These are phyloP conservation scores for Gnomoniopsis smithogilvyi DNA, from an alignment of 2,329 filamentous ascomycete genomes.

Conservation along the genomic window DNA sequence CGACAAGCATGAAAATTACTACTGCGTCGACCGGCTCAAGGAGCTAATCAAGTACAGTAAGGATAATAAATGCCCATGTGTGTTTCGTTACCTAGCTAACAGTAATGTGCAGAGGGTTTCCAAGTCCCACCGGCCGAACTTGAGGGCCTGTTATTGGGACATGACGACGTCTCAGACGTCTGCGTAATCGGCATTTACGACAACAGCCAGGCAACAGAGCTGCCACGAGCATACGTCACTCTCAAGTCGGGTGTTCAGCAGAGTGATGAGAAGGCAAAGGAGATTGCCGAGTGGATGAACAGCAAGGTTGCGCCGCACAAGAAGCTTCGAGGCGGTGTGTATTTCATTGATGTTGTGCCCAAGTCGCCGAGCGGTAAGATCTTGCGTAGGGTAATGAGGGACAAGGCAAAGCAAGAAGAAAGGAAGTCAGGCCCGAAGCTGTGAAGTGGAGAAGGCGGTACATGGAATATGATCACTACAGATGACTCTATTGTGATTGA, in stretches of 20 bases:
- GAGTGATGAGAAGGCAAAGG: constrained; percentile 34
- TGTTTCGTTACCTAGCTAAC: neutral
- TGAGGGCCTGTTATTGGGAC: constrained; percentile 43
- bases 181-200: constrained; percentile 63
- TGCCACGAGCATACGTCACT: constrained; percentile 66
- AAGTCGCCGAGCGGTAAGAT: constrained; percentile 62
- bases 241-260: constrained; percentile 35
- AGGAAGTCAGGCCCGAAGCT: constrained; percentile 37
- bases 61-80: constrained; percentile 20
- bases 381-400: constrained; percentile 39
- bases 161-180: constrained; percentile 49
- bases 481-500: neutral
- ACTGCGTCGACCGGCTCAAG: constrained; percentile 84
- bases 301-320: constrained; percentile 50
- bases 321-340: constrained; percentile 66
- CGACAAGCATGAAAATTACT: constrained; percentile 77
- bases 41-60: constrained; percentile 60
- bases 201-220: constrained; percentile 59
- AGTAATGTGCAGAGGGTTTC: constrained; percentile 60
- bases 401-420: constrained; percentile 34
- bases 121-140: constrained; percentile 68
- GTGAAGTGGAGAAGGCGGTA: constrained; percentile 21
- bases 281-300: constrained; percentile 36
- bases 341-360: constrained; percentile 66
- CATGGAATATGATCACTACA: neutral